Evolutionary conservation across 331 rosid species (phyloP).

Genomic region (Dryas integrifolia): DNA sequence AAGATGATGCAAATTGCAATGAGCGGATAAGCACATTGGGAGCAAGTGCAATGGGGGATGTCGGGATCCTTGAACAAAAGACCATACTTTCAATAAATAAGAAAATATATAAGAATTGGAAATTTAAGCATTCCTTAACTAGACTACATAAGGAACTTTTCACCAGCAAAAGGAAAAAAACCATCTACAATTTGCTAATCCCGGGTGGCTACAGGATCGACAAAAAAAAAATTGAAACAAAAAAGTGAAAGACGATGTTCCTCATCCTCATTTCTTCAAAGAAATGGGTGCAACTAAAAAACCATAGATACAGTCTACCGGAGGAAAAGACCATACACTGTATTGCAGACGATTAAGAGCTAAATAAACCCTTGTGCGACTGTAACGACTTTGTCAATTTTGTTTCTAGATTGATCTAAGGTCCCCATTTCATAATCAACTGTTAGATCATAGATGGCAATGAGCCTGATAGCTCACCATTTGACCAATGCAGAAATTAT

Average conservation of each 20-base stretch:
- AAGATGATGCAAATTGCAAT: neutral
- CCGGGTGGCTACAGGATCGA: constrained; percentile 1
- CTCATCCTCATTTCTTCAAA: constrained; percentile 16
- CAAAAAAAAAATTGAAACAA: constrained; percentile 9
- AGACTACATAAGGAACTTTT: constrained; percentile 2
- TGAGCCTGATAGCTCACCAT: constrained; percentile 18
- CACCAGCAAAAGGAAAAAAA: neutral
- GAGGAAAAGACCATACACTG: neutral
- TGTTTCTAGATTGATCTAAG: neutral
- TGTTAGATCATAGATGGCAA: constrained; percentile 5
- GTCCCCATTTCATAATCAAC: neutral
- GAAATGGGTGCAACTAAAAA: neutral
- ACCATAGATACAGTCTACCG: constrained; percentile 7
- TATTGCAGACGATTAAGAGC: neutral
- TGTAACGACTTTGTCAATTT: neutral
- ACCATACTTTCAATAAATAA: neutral
- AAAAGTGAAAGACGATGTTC: neutral
- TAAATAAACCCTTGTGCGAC: constrained; percentile 2
- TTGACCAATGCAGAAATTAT: neutral
- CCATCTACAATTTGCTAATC: constrained; percentile 18
- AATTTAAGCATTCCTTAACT: constrained; percentile 10
- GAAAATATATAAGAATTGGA: neutral
- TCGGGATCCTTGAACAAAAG: neutral
- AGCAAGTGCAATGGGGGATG: neutral
- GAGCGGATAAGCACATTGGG: neutral